These are phyloP conservation scores for Rosa multiflora DNA, from an alignment of 306 rosid species.

Conservation along the genomic window DNA sequence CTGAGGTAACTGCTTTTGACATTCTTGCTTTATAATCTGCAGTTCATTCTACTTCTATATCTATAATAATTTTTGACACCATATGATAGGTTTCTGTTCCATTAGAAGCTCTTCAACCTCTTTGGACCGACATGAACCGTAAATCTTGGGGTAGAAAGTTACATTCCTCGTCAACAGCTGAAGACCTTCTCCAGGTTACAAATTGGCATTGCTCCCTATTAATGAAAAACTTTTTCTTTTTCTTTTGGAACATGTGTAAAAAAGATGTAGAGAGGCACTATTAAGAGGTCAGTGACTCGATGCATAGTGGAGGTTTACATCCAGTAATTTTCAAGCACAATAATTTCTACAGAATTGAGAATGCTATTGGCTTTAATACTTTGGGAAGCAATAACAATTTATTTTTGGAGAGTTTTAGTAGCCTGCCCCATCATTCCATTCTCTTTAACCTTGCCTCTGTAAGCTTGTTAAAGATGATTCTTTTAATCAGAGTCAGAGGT, in stretches of 20 bases:
- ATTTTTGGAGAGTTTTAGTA: not conserved
- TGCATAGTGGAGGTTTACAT: not conserved
- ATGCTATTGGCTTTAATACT: not conserved
- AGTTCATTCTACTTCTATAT: not conserved
- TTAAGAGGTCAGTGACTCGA: not conserved
- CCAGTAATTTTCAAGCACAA: not conserved
- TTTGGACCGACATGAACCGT: slow-evolving; percentile 52
- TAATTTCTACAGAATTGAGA: not conserved
- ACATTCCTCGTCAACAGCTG: slow-evolving; percentile 48
- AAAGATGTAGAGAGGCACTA: not conserved
- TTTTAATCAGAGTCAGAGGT: not conserved
- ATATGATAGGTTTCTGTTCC: slow-evolving; percentile 56
- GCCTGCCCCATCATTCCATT: not conserved
- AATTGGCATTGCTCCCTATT: not conserved
- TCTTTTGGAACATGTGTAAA: not conserved
- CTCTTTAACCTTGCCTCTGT: not conserved
- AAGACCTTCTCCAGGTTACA: slow-evolving; percentile 68
- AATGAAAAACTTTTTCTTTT: not conserved
- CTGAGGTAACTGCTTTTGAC: slow-evolving; percentile 53
- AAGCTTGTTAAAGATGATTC: not conserved
- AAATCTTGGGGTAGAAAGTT: slow-evolving; percentile 59
- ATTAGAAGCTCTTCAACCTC: slow-evolving; percentile 53
- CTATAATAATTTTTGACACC: not conserved
- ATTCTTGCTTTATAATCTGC: slow-evolving; percentile 13
- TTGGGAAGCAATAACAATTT: not conserved